phyloP scores from a whole-genome alignment of 768 basidiomycete genomes.

The Holtermanniella nyarrowii region DNA sequence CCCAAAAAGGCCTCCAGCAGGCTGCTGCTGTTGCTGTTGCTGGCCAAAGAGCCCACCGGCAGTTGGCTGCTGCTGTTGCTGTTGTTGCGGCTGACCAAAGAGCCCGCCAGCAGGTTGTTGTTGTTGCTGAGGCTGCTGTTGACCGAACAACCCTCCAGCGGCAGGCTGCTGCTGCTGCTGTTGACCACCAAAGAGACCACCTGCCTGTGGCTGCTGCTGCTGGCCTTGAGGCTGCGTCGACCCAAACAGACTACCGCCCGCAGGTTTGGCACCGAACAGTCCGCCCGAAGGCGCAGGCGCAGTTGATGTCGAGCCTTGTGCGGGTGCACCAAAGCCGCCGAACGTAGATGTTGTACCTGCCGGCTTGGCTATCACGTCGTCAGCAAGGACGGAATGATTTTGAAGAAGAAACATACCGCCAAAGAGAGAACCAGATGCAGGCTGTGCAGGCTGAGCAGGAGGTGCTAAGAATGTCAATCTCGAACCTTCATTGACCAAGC shows the following conservation, averaged over 20 bases:
- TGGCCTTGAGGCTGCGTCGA: constrained; percentile 8
- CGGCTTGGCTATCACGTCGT: background rate
- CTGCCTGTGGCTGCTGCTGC: constrained; percentile 1
- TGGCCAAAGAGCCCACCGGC: constrained; percentile 9
- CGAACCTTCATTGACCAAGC: no score
- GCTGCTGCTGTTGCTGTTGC: constrained; percentile 1
- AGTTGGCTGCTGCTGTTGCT: constrained; percentile 3
- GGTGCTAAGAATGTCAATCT: no score
- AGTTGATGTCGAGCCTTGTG: no score
- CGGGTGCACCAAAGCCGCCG: background rate
- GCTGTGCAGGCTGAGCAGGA: background rate
- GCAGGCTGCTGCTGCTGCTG: constrained; percentile 7
- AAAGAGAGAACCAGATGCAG: background rate
- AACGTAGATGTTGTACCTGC: background rate
- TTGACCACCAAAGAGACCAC: constrained; percentile 13
- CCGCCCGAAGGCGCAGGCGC: no score
- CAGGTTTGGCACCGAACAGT: background rate
- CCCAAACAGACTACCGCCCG: constrained; percentile 9
- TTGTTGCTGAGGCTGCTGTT: constrained; percentile 5
- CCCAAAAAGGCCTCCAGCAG: constrained; percentile 5
- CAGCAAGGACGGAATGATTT: background rate
- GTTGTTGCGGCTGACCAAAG: constrained; percentile 1
- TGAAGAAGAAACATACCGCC: background rate
- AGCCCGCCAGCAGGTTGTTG: constrained; percentile 5
- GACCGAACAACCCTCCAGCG: constrained; percentile 6